Conservation (phyloP, 2,329 filamentous ascomycete species). For the Stagonosporopsis cucurbitacearum region DNA sequence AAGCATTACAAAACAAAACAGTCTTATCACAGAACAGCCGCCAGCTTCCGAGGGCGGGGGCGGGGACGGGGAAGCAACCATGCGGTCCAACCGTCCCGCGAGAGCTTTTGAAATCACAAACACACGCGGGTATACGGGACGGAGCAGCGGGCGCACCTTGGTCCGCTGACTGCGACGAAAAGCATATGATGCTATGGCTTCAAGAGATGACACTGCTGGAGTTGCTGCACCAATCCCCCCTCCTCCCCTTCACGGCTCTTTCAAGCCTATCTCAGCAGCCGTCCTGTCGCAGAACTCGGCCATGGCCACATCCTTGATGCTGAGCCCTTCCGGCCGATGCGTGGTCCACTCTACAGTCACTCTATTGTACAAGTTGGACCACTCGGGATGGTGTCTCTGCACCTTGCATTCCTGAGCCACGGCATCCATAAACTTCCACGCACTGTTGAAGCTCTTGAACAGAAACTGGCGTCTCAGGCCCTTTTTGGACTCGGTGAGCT, state of each 20-base stretch:
- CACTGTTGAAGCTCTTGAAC: conserved; percentile 40
- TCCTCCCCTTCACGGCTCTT: conserved; percentile 7
- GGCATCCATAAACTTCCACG: conserved; percentile 44
- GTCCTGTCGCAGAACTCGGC: conserved; percentile 44
- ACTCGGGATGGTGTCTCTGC: conserved; percentile 43
- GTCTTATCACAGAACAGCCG: neutral
- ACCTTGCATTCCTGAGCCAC: conserved; percentile 45
- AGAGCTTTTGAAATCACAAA: neutral
- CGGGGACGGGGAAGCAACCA: neutral
- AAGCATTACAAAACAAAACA: no score
- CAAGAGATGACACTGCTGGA: neutral
- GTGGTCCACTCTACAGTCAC: conserved; percentile 47
- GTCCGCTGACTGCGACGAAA: neutral
- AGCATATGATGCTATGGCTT: neutral
- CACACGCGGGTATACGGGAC: neutral
- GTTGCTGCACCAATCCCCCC: neutral
- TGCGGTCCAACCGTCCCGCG: neutral
- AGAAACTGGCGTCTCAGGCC: conserved; percentile 37
- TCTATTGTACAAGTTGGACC: conserved; percentile 44
- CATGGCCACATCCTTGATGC: conserved; percentile 46
- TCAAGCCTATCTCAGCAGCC: conserved; percentile 40
- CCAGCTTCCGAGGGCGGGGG: neutral
- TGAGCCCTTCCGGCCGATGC: conserved; percentile 44
- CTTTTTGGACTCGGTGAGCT: conserved; percentile 30
- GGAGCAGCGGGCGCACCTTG: neutral